A percentile compares a stretch with the other conserved stretches of the same genome.
Evolutionary conservation across 73 alveolate species (phyloP).

Genomic region (Loxodes magnus): DNA sequence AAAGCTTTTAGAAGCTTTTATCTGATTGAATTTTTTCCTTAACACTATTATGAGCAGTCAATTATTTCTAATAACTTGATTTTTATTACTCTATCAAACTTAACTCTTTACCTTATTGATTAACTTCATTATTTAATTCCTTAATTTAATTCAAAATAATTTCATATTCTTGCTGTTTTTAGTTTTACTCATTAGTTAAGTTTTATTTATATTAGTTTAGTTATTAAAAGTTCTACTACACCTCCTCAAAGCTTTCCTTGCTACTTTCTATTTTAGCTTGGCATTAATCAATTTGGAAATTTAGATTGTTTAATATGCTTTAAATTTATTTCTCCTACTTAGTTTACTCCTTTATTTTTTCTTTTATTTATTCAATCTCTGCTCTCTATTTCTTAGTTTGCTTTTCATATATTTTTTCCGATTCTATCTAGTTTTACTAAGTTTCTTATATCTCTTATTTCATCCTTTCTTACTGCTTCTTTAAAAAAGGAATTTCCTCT

Average conservation of each 20-base stretch:
- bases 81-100: too few relatives aligned
- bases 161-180: too few relatives aligned
- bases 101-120: too few relatives aligned
- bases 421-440: slow-evolving; percentile 10
- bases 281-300: background rate
- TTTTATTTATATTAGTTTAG: too few relatives aligned
- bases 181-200: too few relatives aligned
- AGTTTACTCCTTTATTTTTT: background rate
- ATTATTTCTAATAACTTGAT: too few relatives aligned
- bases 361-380: slow-evolving; percentile 19
- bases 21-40: too few relatives aligned
- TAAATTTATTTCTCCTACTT: background rate
- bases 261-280: background rate
- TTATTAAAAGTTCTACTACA: too few relatives aligned
- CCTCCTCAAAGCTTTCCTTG: background rate
- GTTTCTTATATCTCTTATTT: slow-evolving; percentile 24
- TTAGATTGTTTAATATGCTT: background rate
- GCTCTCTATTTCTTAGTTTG: slow-evolving; percentile 12
- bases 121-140: too few relatives aligned
- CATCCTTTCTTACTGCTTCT: slow-evolving; percentile 11
- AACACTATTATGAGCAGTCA: too few relatives aligned
- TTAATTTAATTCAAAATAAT: too few relatives aligned
- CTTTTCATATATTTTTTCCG: slow-evolving; percentile 17
- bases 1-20: too few relatives aligned
- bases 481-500: background rate